Percentiles rank a stretch among this genome's conserved stretches.
Evolutionary conservation across 495 filamentous ascomycete species (phyloP).

Genomic region (Tuber indicum): DNA sequence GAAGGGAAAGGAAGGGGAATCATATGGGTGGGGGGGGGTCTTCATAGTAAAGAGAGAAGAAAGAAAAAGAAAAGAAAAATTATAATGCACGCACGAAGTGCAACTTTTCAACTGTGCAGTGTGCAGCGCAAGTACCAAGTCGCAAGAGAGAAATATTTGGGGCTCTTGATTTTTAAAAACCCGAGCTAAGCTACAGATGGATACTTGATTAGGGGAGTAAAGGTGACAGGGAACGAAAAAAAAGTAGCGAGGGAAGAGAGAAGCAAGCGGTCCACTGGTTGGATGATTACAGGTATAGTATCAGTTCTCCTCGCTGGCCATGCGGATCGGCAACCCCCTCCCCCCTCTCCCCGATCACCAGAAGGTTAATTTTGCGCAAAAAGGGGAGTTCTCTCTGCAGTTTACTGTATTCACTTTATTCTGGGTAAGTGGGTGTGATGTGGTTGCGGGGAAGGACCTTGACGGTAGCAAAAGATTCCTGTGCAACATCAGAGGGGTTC

Average conservation of each 20-base stretch:
- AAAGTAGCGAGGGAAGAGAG: neutral
- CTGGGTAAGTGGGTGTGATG: neutral
- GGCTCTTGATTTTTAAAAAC: neutral
- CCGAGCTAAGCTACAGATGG: slow-evolving; percentile 1
- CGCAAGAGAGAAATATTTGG: neutral
- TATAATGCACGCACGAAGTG: slow-evolving; percentile 1
- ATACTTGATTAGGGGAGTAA: neutral
- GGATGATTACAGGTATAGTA: neutral
- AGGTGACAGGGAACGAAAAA: neutral
- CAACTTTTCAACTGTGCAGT: neutral
- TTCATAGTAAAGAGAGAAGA: neutral
- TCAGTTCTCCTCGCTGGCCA: neutral
- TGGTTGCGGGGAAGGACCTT: neutral
- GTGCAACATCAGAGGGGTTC: neutral
- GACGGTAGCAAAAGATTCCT: neutral
- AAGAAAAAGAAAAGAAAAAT: neutral
- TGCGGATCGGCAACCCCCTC: neutral
- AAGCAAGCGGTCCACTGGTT: neutral
- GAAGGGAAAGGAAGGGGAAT: neutral
- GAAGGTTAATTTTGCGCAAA: neutral
- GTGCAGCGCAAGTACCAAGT: slow-evolving; percentile 4
- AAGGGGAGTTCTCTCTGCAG: neutral
- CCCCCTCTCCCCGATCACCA: neutral
- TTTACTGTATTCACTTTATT: no score
- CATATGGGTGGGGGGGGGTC: neutral